Base-by-base conservation (phyloP, 192 early-diverging fungal species). In the Coemansia biformis region DNA sequence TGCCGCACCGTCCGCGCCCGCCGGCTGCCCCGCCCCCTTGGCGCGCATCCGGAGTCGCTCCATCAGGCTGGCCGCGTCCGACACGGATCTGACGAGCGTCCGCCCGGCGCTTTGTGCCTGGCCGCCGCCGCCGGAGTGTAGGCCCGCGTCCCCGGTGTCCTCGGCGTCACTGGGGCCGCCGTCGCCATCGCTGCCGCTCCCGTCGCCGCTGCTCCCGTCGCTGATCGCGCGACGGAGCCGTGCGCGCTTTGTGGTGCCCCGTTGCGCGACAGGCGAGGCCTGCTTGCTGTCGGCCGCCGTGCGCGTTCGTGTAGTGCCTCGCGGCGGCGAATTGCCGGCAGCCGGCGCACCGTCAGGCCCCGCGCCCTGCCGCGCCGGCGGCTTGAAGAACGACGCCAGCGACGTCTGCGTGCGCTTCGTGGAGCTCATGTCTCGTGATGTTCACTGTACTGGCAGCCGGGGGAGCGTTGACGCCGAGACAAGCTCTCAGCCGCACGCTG, bases 311-410 rank as follows among this genome's bases (percentile, higher is more conserved):
- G 24, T 26, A 34, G 47, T 38, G 41, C 36, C 35, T 4, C 46
- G 47, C 11, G 44, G 32, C n/a, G 47, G 28, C 32, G 42, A 30
- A 21, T 41, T 37, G 15, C 41, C 33, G 8, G 56, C 37, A 9
- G 43, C 56, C 4, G 56, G 50, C n/a, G 44, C 56, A 0, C 47
- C 43, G 24, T 48, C 43, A 38, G 44, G 40, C 38, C 48, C 18
- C n/a, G 55, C 49, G 1, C 2, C 11, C n/a, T n/a, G 7, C 44
- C 38, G 17, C 36, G 13, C 15, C 21, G 17, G 8, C 21, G 42
- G 29, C 51, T 48, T 63, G 54, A 74, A 74, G 39, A 74, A 74
- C 18, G 70, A 58, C 46, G 70, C 66, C 16, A 74, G 46, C 35
- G 70, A 63, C 23, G 51, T 54, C 49, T 74, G 70, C 15, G 62